A percentile compares a stretch with the other conserved stretches of the same genome.
Conservation (phyloP, 2,329 filamentous ascomycete species). For the Penicillium corylophilum region DNA sequence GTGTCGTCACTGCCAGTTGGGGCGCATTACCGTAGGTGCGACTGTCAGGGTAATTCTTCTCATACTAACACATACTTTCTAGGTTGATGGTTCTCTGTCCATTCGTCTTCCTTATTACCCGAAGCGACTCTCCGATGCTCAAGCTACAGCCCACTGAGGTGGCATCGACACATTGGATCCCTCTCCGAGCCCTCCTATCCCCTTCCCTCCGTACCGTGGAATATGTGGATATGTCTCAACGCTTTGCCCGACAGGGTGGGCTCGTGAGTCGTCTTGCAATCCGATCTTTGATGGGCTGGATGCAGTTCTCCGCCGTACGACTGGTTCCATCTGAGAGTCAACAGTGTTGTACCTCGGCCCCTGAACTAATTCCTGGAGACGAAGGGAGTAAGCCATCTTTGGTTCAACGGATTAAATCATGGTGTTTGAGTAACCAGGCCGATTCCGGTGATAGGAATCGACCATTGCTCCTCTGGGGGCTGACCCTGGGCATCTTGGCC, state of each 20-base stretch:
- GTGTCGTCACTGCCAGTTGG: slow-evolving; percentile 66
- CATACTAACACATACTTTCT: slow-evolving; percentile 17
- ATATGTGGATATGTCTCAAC: slow-evolving; percentile 63
- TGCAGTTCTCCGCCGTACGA: slow-evolving; percentile 66
- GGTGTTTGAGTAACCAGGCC: slow-evolving; percentile 31
- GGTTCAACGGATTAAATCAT: slow-evolving; percentile 28
- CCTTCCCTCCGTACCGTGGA: slow-evolving; percentile 61
- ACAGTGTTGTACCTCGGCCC: slow-evolving; percentile 57
- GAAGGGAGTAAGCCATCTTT: slow-evolving; percentile 20
- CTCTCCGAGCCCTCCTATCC: slow-evolving; percentile 60
- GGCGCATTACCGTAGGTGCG: slow-evolving; percentile 57
- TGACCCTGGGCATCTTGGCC: slow-evolving; percentile 65
- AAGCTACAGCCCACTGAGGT: slow-evolving; percentile 68
- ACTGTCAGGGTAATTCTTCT: not conserved
- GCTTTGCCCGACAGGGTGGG: slow-evolving; percentile 58
- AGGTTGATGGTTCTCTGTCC: slow-evolving; percentile 69
- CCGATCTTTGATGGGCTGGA: slow-evolving; percentile 60
- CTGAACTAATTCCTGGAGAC: slow-evolving; percentile 49
- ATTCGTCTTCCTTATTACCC: slow-evolving; percentile 64
- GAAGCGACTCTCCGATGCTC: slow-evolving; percentile 55
- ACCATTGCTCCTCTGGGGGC: slow-evolving; percentile 65
- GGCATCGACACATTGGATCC: slow-evolving; percentile 68
- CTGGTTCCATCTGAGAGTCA: slow-evolving; percentile 62
- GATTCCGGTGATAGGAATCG: slow-evolving; percentile 32
- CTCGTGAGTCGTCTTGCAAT: slow-evolving; percentile 56